phyloP scores from a whole-genome alignment of 352 stramenopile genomes.

The Phytophthora cryptogea region DNA sequence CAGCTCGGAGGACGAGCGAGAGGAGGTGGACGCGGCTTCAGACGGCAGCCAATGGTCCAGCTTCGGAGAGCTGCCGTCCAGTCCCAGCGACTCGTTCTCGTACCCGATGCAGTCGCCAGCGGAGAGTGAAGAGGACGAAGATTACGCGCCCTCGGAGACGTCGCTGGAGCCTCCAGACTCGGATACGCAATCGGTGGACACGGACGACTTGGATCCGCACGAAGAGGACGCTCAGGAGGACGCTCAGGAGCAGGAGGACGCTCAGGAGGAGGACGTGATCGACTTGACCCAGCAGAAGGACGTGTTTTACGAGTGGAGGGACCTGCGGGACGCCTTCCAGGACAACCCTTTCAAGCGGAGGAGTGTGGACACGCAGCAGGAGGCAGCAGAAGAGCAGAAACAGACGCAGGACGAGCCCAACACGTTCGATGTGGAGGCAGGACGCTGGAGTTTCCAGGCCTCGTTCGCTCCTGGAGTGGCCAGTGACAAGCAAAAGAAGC shows the following conservation, averaged over 20 bases:
- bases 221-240: constrained; percentile 9
- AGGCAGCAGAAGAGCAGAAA: background rate
- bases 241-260: constrained; percentile 4
- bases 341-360: constrained; percentile 32
- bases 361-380: constrained; percentile 6
- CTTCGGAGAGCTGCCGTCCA: constrained; percentile 35
- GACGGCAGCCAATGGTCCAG: constrained; percentile 37
- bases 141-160: constrained; percentile 33
- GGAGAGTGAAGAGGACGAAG: constrained; percentile 25
- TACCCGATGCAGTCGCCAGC: constrained; percentile 26
- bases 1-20: constrained; percentile 49
- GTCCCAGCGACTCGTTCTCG: constrained; percentile 34
- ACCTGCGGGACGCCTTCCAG: constrained; percentile 27
- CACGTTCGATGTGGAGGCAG: constrained; percentile 16
- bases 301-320: constrained; percentile 28
- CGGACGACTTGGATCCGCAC: constrained; percentile 31
- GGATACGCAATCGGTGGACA: constrained; percentile 26
- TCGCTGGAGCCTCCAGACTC: constrained; percentile 24
- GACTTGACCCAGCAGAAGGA: constrained; percentile 12
- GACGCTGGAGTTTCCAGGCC: constrained; percentile 12
- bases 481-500: constrained; percentile 9
- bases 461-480: constrained; percentile 19
- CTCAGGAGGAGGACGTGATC: constrained; percentile 9
- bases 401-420: constrained; percentile 6
- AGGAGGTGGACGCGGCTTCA: constrained; percentile 5